Evolutionary conservation across 2,329 filamentous ascomycete species (phyloP).

Genomic region (Cytospora piceicola): DNA sequence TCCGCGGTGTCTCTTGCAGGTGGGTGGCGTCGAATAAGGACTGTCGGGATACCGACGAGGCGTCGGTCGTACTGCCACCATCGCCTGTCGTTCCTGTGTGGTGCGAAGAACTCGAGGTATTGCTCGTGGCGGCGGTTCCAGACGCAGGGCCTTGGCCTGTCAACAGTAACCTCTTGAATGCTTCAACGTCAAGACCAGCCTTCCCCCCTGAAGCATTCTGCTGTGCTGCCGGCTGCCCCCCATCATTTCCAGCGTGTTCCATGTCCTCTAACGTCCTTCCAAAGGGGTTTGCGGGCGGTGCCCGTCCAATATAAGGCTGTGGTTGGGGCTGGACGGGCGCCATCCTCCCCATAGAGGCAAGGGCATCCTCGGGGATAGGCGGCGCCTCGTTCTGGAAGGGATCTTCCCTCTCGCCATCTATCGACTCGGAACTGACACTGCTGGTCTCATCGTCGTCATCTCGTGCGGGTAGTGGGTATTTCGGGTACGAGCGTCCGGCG

Average conservation of each 20-base stretch:
- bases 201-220: conserved; percentile 39
- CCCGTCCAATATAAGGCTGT: conserved; percentile 32
- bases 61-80: conserved; percentile 60
- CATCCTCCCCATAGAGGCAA: conserved; percentile 6
- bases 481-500: conserved; percentile 37
- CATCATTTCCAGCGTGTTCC: conserved; percentile 44
- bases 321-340: conserved; percentile 21
- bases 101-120: conserved; percentile 33
- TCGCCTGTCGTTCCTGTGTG: conserved; percentile 36
- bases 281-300: conserved; percentile 57
- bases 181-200: conserved; percentile 71
- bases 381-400: conserved; percentile 39
- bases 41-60: conserved; percentile 61
- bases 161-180: conserved; percentile 75
- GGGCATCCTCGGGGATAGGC: conserved; percentile 35
- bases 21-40: conserved; percentile 56
- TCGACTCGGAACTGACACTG: conserved; percentile 37
- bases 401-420: conserved; percentile 37
- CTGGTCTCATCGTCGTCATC: conserved; percentile 40
- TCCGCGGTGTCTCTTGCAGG: conserved; percentile 56
- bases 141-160: conserved; percentile 63
- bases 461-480: conserved; percentile 38
- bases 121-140: conserved; percentile 32
- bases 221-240: conserved; percentile 39
- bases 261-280: conserved; percentile 58